These are phyloP conservation scores for Camptophora hylomeconis DNA, from an alignment of 2,329 filamentous ascomycete species.

Conservation along the genomic window DNA sequence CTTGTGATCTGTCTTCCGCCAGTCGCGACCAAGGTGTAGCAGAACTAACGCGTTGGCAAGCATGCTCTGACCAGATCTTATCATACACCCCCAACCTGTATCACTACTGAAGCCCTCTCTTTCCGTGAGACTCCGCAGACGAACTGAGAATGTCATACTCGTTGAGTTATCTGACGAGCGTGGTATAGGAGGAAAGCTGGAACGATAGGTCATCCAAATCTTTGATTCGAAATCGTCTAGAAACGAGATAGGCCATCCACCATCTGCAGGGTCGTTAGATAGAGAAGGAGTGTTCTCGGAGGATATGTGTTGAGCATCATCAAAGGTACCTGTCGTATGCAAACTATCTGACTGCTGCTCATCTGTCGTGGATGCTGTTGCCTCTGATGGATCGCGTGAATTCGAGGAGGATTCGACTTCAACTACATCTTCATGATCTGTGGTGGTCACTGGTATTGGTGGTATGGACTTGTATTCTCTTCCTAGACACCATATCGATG, in stretches of 20 bases:
- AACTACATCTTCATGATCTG: conserved; percentile 18
- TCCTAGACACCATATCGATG: conserved; percentile 75
- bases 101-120: conserved; percentile 79
- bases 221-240: conserved; percentile 84
- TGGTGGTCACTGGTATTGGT: conserved; percentile 16
- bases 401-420: conserved; percentile 18
- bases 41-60: conserved; percentile 73
- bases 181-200: conserved; percentile 69
- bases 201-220: conserved; percentile 94
- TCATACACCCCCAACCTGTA: conserved; percentile 98
- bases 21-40: conserved; percentile 58
- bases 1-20: conserved; percentile 7
- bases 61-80: conserved; percentile 84
- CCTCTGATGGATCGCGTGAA: conserved; percentile 16
- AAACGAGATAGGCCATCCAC: conserved; percentile 73
- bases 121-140: conserved; percentile 69
- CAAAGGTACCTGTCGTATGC: conserved; percentile 11
- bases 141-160: conserved; percentile 69
- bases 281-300: conserved; percentile 12
- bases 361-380: conserved; percentile 9
- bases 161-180: conserved; percentile 60
- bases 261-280: conserved; percentile 16
- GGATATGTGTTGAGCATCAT: conserved; percentile 15
- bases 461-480: conserved; percentile 35
- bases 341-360: conserved; percentile 6